A percentile compares a stretch with the other conserved stretches of the same genome.
Conservation (phyloP, 2,329 filamentous ascomycete species). For the Aspergillus aculeatus region DNA sequence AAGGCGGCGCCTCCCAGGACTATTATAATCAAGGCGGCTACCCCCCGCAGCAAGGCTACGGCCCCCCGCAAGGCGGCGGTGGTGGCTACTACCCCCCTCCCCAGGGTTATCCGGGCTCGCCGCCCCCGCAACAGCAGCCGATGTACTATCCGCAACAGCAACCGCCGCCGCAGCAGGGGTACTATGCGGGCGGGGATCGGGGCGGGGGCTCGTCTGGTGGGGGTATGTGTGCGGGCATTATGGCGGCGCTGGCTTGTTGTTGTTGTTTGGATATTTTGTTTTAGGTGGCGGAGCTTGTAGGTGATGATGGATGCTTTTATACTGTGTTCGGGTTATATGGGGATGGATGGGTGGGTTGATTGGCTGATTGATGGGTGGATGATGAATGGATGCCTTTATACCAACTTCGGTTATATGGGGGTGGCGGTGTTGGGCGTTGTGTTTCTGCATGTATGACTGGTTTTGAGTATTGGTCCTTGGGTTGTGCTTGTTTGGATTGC, state of each 20-base stretch:
- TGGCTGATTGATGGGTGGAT: too few species aligned
- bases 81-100: constrained; percentile 18
- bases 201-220: constrained; percentile 30
- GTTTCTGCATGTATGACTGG: too few species aligned
- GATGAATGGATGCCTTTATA: too few species aligned
- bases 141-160: constrained; percentile 42
- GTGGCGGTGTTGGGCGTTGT: too few species aligned
- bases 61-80: constrained; percentile 28
- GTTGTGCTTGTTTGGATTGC: too few species aligned
- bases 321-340: too few species aligned
- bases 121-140: constrained; percentile 26
- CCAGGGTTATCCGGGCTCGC: constrained; percentile 26
- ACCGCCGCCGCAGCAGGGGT: constrained; percentile 39
- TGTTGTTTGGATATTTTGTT: constrained; percentile 52
- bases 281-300: constrained; percentile 22
- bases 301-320: background rate
- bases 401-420: too few species aligned
- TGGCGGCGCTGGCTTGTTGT: constrained; percentile 50
- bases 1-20: constrained; percentile 31
- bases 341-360: too few species aligned
- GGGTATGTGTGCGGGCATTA: constrained; percentile 49
- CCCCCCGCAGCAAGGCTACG: constrained; percentile 26
- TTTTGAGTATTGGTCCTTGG: too few species aligned
- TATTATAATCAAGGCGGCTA: constrained; percentile 35
- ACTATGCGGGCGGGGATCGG: constrained; percentile 35